Percentiles rank a stretch among this genome's conserved stretches.
Conservation (phyloP, 1,139 yeast genomes). For the Hyphopichia wangnamkhiaoensis region DNA sequence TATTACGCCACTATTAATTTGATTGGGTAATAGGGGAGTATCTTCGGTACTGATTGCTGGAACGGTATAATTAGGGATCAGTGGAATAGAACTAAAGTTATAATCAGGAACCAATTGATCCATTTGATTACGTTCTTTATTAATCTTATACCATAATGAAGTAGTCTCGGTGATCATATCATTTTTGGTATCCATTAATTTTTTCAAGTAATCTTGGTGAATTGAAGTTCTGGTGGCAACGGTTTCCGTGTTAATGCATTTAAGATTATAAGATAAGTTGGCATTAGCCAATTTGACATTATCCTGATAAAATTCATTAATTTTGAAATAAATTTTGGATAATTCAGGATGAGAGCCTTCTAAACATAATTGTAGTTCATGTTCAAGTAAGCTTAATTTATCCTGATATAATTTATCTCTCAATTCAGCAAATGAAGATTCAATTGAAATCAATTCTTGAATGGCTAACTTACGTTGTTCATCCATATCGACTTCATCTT, state of each 20-base stretch:
- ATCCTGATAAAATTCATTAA: constrained; percentile 69
- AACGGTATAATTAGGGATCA: constrained; percentile 24
- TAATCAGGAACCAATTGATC: constrained; percentile 64
- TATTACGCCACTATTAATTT: not conserved
- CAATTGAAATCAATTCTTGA: constrained; percentile 71
- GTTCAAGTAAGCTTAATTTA: constrained; percentile 71
- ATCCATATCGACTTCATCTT: constrained; percentile 45
- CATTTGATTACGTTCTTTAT: constrained; percentile 83
- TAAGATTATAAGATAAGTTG: constrained; percentile 68
- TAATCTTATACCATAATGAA: constrained; percentile 87
- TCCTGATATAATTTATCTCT: constrained; percentile 78
- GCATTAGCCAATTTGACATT: constrained; percentile 68
- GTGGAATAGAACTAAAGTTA: constrained; percentile 38
- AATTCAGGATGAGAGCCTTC: constrained; percentile 91
- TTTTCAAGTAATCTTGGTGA: constrained; percentile 81
- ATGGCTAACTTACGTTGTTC: constrained; percentile 63
- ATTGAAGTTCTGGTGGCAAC: constrained; percentile 75
- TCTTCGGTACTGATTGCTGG: constrained; percentile 14
- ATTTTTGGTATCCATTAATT: constrained; percentile 66
- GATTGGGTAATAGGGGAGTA: not conserved
- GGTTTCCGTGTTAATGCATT: constrained; percentile 79
- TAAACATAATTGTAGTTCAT: constrained; percentile 82
- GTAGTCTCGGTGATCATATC: constrained; percentile 74
- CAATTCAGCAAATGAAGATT: constrained; percentile 78
- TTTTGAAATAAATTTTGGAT: constrained; percentile 63